Evolutionary conservation across 805 yeast species (phyloP).

Genomic region (Metschnikowia amazonensis): DNA sequence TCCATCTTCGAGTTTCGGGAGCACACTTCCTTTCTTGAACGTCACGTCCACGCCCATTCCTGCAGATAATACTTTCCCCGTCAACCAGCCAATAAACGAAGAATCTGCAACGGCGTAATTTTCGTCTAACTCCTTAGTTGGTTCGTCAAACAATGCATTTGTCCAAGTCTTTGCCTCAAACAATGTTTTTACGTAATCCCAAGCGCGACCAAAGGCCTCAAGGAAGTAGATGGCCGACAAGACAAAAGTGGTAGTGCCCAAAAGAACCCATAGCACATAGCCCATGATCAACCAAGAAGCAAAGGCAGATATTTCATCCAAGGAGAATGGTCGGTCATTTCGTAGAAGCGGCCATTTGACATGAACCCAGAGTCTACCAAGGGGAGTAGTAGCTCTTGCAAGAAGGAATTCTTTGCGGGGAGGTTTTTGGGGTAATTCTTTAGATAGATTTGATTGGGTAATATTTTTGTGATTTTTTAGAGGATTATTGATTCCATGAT

Average conservation of each 20-base stretch:
- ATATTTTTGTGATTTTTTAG: too few species aligned
- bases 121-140: too few species aligned
- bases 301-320: constrained; percentile 52
- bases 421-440: too few species aligned
- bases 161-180: background rate
- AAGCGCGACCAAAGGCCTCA: constrained; percentile 30
- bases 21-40: constrained; percentile 36
- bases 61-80: constrained; percentile 35
- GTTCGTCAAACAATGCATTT: too few species aligned
- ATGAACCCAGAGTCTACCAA: constrained; percentile 33
- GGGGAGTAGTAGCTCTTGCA: constrained; percentile 27
- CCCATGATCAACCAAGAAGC: constrained; percentile 58
- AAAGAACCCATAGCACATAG: constrained; percentile 48
- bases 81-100: constrained; percentile 30
- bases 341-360: constrained; percentile 48
- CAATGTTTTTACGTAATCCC: background rate
- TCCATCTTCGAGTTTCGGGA: constrained; percentile 49
- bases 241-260: constrained; percentile 57
- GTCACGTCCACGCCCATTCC: constrained; percentile 36
- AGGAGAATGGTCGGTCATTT: constrained; percentile 45
- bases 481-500: too few species aligned
- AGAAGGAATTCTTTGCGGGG: constrained; percentile 21
- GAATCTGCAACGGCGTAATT: too few species aligned
- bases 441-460: too few species aligned
- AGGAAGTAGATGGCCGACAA: constrained; percentile 44